phyloP scores from a whole-genome alignment of 1,139 yeast genomes.

The Kluyveromyces sp. region DNA sequence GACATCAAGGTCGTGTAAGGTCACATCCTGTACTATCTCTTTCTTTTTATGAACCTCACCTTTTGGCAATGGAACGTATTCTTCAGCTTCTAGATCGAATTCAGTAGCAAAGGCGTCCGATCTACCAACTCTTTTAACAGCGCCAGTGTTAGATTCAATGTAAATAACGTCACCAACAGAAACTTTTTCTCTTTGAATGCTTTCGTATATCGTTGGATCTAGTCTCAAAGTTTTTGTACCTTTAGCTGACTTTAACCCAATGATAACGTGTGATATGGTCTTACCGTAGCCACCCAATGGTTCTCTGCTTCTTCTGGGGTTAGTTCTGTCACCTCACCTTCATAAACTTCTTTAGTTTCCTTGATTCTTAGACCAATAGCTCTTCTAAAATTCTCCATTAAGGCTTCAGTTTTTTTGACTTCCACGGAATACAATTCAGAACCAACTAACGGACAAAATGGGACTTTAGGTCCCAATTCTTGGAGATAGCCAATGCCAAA shows the following conservation, averaged over 20 bases:
- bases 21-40: slow-evolving; percentile 95
- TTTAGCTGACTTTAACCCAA: slow-evolving; percentile 90
- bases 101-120: slow-evolving; percentile 98
- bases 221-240: slow-evolving; percentile 89
- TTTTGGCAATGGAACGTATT: slow-evolving; percentile 95
- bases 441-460: slow-evolving; percentile 97
- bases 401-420: slow-evolving; percentile 91
- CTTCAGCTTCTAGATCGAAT: slow-evolving; percentile 96
- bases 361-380: slow-evolving; percentile 94
- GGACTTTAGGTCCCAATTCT: slow-evolving; percentile 96
- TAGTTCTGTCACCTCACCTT: slow-evolving; percentile 94
- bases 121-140: slow-evolving; percentile 95
- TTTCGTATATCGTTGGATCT: slow-evolving; percentile 93
- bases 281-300: slow-evolving; percentile 95
- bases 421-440: slow-evolving; percentile 94
- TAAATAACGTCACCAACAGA: slow-evolving; percentile 94
- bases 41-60: slow-evolving; percentile 98
- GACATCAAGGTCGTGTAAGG: slow-evolving; percentile 89
- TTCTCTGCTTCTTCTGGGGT: slow-evolving; percentile 97
- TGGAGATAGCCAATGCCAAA: slow-evolving; percentile 93
- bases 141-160: slow-evolving; percentile 95
- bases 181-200: slow-evolving; percentile 91
- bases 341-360: slow-evolving; percentile 96
- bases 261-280: slow-evolving; percentile 87
- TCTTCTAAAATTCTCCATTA: slow-evolving; percentile 95